Percentiles rank a stretch among this genome's conserved stretches.
Conservation (phyloP, 2,329 filamentous ascomycete genomes). For the Coccinonectria pachysandricola region DNA sequence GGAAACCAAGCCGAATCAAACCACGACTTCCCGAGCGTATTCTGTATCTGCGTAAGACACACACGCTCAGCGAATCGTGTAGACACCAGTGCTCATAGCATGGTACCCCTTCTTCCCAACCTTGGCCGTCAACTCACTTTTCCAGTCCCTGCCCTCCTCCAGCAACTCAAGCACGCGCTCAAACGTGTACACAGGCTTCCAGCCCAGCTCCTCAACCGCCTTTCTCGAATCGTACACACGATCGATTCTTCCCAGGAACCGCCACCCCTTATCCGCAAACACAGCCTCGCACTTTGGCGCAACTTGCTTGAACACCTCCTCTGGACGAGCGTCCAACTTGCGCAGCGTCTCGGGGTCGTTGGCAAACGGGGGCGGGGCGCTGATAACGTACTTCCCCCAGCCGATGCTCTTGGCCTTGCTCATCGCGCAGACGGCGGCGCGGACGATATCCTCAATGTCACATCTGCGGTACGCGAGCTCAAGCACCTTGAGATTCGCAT, state of each 20-base stretch:
- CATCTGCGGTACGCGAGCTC: constrained; percentile 35
- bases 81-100: constrained; percentile 30
- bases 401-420: constrained; percentile 18
- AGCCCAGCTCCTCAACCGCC: constrained; percentile 31
- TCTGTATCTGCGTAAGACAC: too few relatives aligned
- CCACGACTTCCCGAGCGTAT: too few relatives aligned
- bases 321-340: constrained; percentile 24
- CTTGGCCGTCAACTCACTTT: constrained; percentile 27
- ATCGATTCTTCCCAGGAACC: constrained; percentile 28
- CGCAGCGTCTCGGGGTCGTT: constrained; percentile 21
- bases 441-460: constrained; percentile 34
- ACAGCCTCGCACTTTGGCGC: constrained; percentile 20
- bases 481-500: constrained; percentile 38
- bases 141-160: constrained; percentile 24
- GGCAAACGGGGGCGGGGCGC: constrained; percentile 31
- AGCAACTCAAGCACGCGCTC: constrained; percentile 24
- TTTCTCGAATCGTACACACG: constrained; percentile 35
- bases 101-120: constrained; percentile 38
- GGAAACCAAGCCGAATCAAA: too few relatives aligned
- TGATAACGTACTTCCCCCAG: constrained; percentile 34
- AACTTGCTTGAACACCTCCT: constrained; percentile 17
- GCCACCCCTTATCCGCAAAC: constrained; percentile 26
- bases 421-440: constrained; percentile 30
- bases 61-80: constrained; percentile 24
- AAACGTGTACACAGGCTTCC: constrained; percentile 33